These are phyloP conservation scores for Talaromyces sp. DNA, from an alignment of 2,329 filamentous ascomycete genomes.

Conservation along the genomic window DNA sequence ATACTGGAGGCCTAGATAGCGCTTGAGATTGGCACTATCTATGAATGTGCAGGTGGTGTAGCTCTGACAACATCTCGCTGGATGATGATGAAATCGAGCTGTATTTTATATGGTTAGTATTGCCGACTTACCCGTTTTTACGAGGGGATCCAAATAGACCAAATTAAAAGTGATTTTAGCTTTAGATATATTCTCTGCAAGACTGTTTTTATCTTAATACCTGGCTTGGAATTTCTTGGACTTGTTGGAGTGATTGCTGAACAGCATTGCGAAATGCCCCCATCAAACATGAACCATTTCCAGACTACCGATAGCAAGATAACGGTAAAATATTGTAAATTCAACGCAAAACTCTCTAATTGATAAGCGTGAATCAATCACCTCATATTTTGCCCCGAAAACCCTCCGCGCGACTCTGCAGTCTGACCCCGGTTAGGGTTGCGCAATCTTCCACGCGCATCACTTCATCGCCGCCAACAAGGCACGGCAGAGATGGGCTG, in stretches of 20 bases:
- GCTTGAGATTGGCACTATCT: background rate
- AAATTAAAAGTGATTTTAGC: background rate
- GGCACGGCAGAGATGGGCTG: background rate
- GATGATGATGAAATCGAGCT: background rate
- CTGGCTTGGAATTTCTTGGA: no score
- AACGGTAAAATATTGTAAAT: background rate
- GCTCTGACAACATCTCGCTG: background rate
- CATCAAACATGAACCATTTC: background rate
- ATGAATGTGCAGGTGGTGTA: background rate
- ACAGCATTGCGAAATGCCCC: background rate
- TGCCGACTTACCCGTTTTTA: background rate
- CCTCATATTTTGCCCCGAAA: background rate
- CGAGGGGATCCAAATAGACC: background rate
- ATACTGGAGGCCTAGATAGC: background rate
- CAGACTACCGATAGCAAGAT: background rate
- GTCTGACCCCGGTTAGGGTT: background rate
- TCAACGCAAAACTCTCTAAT: background rate
- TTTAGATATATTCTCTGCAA: background rate
- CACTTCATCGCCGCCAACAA: background rate
- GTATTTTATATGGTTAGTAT: background rate
- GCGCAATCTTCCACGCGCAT: background rate
- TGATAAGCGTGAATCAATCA: background rate
- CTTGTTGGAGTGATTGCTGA: background rate
- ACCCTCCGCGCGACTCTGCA: background rate
- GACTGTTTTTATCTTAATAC: background rate